Percentiles rank a stretch among this genome's conserved stretches.
These are phyloP conservation scores for Trametes cingulata DNA, from an alignment of 768 basidiomycete species.

Conservation along the genomic window DNA sequence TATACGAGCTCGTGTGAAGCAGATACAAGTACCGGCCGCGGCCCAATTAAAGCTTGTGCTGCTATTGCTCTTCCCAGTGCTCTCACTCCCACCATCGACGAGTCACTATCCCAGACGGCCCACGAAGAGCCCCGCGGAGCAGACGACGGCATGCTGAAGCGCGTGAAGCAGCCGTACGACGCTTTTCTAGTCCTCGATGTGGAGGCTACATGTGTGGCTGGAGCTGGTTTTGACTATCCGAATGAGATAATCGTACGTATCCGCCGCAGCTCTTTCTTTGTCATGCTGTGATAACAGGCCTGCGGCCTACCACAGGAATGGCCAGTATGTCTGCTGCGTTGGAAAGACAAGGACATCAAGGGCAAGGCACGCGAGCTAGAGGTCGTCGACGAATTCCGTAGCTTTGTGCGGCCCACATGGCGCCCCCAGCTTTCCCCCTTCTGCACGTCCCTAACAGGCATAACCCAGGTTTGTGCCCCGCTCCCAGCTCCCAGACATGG, in stretches of 20 bases:
- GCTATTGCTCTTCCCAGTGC: not conserved
- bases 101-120: not conserved
- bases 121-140: not conserved
- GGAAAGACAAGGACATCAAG: conserved; percentile 62
- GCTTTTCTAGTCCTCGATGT: conserved; percentile 88
- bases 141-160: conserved; percentile 1
- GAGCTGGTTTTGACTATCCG: conserved; percentile 76
- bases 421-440: conserved; percentile 77
- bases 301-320: conserved; percentile 64
- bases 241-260: conserved; percentile 92
- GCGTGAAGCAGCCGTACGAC: conserved; percentile 57
- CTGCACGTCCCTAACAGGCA: conserved; percentile 86
- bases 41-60: not conserved
- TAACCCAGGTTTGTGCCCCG: conserved; percentile 73
- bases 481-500: not conserved
- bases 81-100: not conserved
- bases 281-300: not conserved
- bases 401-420: conserved; percentile 89
- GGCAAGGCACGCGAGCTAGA: conserved; percentile 59
- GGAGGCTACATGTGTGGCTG: conserved; percentile 77
- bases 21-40: not conserved
- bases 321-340: conserved; percentile 85
- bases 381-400: conserved; percentile 80
- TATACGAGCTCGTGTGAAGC: conserved; percentile 11
- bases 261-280: conserved; percentile 3